A percentile compares a stretch with the other conserved stretches of the same genome.
phyloP scores from a whole-genome alignment of 345 rosid genomes.

The Theobroma cacao region DNA sequence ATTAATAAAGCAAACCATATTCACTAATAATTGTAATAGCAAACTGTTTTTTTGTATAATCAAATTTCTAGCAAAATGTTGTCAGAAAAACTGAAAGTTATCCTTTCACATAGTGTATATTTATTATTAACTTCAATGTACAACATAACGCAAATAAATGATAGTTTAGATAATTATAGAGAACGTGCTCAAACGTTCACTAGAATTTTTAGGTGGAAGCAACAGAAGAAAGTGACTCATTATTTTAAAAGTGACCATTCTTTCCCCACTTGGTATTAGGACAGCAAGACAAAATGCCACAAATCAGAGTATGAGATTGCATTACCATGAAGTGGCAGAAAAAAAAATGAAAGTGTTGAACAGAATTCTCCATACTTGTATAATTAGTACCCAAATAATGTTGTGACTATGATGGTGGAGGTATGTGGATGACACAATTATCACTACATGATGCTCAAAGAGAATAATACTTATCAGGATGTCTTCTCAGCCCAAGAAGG shows the following conservation, averaged over 20 bases:
- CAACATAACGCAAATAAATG: not conserved
- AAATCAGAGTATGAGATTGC: not conserved
- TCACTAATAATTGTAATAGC: not conserved
- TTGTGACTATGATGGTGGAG: constrained; percentile 3
- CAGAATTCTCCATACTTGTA: not conserved
- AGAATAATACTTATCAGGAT: not conserved
- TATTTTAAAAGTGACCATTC: not conserved
- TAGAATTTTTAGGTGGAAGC: not conserved
- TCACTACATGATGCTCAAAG: not conserved
- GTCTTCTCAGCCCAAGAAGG: not conserved
- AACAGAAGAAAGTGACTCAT: not conserved
- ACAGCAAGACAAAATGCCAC: not conserved
- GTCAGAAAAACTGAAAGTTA: not conserved
- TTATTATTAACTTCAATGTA: not conserved
- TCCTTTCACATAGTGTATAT: not conserved
- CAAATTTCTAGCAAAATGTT: not conserved
- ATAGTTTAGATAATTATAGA: not conserved
- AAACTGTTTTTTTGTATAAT: not conserved
- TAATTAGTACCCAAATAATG: not conserved
- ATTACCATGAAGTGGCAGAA: not conserved
- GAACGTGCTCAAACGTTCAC: not conserved
- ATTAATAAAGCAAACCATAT: not conserved
- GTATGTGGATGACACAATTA: not conserved
- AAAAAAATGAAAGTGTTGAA: not conserved
- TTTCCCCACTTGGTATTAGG: not conserved